Evolutionary conservation across 2,329 filamentous ascomycete species (phyloP).

Genomic region (Coniella vitis): DNA sequence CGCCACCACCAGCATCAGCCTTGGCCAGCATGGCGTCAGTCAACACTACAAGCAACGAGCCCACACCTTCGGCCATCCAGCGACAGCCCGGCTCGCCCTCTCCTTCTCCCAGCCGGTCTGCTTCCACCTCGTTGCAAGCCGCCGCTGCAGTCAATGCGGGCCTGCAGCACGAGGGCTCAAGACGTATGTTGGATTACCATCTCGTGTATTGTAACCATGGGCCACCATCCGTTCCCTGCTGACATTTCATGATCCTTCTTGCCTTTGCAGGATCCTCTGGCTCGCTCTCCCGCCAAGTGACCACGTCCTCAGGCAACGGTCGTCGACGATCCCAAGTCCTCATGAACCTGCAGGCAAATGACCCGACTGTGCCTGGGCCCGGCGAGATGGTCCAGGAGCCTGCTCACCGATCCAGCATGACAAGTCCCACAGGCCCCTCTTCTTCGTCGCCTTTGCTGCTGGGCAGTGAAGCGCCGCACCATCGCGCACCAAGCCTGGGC

Average conservation of each 20-base stretch:
- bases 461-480: slow-evolving; percentile 51
- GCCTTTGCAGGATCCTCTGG: slow-evolving; percentile 11
- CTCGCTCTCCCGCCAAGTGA: slow-evolving; percentile 13
- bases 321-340: slow-evolving; percentile 62
- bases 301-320: slow-evolving; percentile 26
- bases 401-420: slow-evolving; percentile 28
- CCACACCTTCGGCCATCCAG: slow-evolving; percentile 18
- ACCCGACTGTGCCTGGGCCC: slow-evolving; percentile 59
- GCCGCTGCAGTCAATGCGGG: slow-evolving; percentile 73
- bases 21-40: slow-evolving; percentile 31
- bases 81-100: slow-evolving; percentile 42
- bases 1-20: slow-evolving; percentile 27
- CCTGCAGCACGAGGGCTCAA: slow-evolving; percentile 57
- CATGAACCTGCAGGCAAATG: slow-evolving; percentile 68
- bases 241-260: background rate
- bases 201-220: background rate
- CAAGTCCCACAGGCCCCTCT: slow-evolving; percentile 7
- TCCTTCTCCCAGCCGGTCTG: slow-evolving; percentile 52
- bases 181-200: slow-evolving; percentile 36
- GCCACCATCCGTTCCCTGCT: slow-evolving; percentile 17
- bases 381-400: slow-evolving; percentile 57
- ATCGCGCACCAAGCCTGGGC: slow-evolving; percentile 63
- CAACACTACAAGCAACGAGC: slow-evolving; percentile 20
- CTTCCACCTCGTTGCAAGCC: slow-evolving; percentile 66
- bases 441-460: slow-evolving; percentile 32